phyloP scores from a whole-genome alignment of 805 yeast species.

The Schizosaccharomyces japonicus region DNA sequence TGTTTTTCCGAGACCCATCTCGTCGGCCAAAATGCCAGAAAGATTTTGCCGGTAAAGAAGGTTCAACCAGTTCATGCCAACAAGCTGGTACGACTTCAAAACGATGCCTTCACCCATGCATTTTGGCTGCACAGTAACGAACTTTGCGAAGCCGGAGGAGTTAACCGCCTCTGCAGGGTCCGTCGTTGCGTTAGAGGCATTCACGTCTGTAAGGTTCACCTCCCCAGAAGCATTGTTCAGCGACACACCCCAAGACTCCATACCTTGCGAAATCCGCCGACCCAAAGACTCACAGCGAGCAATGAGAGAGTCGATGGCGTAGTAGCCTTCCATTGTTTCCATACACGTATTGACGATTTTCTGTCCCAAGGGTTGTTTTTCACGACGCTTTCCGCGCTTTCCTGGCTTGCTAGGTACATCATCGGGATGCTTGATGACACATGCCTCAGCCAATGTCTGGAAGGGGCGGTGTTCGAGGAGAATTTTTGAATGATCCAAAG shows the following conservation, averaged over 20 bases:
- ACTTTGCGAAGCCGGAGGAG: neutral
- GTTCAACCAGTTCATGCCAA: slow-evolving; percentile 87
- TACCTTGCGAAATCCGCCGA: slow-evolving; percentile 39
- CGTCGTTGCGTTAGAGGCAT: slow-evolving; percentile 5
- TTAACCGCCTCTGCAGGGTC: slow-evolving; percentile 3
- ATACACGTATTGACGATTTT: slow-evolving; percentile 3
- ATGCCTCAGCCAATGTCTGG: neutral
- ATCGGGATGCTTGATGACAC: neutral
- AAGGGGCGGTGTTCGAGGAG: slow-evolving; percentile 3
- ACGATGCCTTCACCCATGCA: slow-evolving; percentile 37
- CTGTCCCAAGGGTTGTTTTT: neutral
- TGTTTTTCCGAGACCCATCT: slow-evolving; percentile 95
- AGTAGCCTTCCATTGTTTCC: slow-evolving; percentile 33
- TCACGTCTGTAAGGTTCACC: slow-evolving; percentile 24
- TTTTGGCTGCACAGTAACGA: slow-evolving; percentile 46
- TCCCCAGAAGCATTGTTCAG: slow-evolving; percentile 42
- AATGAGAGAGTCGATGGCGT: slow-evolving; percentile 83
- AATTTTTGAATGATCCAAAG: neutral
- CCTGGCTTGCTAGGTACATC: slow-evolving; percentile 1
- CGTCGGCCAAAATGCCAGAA: slow-evolving; percentile 89
- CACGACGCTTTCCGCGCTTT: neutral
- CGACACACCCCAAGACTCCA: slow-evolving; percentile 69
- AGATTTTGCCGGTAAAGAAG: slow-evolving; percentile 67
- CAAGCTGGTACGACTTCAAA: slow-evolving; percentile 62
- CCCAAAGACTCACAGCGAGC: slow-evolving; percentile 65